A percentile compares a stretch with the other conserved stretches of the same genome.
These are phyloP conservation scores for Artemisia tridentata DNA, from an alignment of 129 eudicot genomes.

Conservation along the genomic window DNA sequence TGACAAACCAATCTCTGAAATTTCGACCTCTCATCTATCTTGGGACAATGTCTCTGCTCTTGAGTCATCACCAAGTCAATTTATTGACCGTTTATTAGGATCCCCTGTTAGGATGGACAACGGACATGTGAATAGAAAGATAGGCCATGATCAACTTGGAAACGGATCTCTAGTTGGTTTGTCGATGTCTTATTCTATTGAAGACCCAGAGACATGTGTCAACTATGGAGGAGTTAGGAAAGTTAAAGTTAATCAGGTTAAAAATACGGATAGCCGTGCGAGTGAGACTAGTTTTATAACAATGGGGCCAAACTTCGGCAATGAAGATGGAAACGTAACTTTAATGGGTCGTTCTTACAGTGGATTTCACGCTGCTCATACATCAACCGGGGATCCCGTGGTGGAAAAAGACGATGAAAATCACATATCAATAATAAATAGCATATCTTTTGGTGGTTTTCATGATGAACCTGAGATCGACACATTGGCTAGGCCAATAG, in stretches of 20 bases:
- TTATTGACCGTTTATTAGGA: constrained; percentile 64
- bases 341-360: constrained; percentile 49
- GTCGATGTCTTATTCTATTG: constrained; percentile 46
- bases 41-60: constrained; percentile 60
- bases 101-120: constrained; percentile 35
- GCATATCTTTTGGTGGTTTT: constrained; percentile 61
- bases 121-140: constrained; percentile 32
- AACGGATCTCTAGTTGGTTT: constrained; percentile 45
- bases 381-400: constrained; percentile 27
- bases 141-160: constrained; percentile 36
- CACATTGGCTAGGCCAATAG: constrained; percentile 40
- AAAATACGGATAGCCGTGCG: constrained; percentile 43
- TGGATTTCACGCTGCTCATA: constrained; percentile 38
- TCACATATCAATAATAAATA: constrained; percentile 38
- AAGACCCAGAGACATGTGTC: constrained; percentile 47
- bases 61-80: constrained; percentile 57
- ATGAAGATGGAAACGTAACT: constrained; percentile 45
- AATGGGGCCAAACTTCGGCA: constrained; percentile 45
- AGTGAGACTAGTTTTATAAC: constrained; percentile 42
- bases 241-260: constrained; percentile 72
- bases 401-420: constrained; percentile 45
- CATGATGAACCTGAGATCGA: constrained; percentile 56
- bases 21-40: constrained; percentile 33
- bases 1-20: constrained; percentile 43
- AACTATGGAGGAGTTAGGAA: constrained; percentile 68